These are phyloP conservation scores for Earliella scabrosa DNA, from an alignment of 1,284 basidiomycete species.

Conservation along the genomic window DNA sequence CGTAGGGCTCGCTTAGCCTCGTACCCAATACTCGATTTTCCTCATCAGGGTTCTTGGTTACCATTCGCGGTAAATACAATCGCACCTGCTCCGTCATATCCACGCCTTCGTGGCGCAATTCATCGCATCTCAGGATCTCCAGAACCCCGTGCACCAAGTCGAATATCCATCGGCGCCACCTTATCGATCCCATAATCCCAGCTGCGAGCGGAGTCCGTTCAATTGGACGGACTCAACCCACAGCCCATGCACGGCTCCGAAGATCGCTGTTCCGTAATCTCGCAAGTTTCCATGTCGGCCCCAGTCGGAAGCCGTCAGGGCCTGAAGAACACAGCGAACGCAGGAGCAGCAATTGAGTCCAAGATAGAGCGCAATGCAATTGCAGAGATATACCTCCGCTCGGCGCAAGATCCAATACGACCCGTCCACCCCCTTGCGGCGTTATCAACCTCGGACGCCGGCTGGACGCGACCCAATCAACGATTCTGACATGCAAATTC, in stretches of 20 bases:
- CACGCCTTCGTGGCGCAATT: conserved; percentile 7
- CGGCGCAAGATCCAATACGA: neutral
- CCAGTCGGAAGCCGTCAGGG: conserved; percentile 4
- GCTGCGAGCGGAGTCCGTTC: conserved; percentile 3
- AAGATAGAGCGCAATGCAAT: conserved; percentile 20
- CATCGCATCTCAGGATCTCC: conserved; percentile 14
- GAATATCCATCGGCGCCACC: neutral
- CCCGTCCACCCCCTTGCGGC: neutral
- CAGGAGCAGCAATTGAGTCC: neutral
- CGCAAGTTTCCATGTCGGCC: conserved; percentile 6
- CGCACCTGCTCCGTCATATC: conserved; percentile 6
- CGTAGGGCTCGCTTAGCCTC: neutral
- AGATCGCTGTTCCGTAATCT: conserved; percentile 7
- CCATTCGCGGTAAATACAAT: conserved; percentile 11
- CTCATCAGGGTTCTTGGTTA: conserved; percentile 19
- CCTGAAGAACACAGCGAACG: neutral
- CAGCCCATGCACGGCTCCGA: neutral
- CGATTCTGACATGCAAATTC: neutral
- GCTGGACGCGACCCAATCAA: conserved; percentile 27
- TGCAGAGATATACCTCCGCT: conserved; percentile 3
- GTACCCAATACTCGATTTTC: conserved; percentile 5
- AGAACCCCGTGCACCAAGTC: neutral
- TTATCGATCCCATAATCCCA: conserved; percentile 5
- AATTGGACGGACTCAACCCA: neutral
- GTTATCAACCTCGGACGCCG: conserved; percentile 6